Evolutionary conservation across 306 rosid species (phyloP).

Genomic region (Malus sylvestris): DNA sequence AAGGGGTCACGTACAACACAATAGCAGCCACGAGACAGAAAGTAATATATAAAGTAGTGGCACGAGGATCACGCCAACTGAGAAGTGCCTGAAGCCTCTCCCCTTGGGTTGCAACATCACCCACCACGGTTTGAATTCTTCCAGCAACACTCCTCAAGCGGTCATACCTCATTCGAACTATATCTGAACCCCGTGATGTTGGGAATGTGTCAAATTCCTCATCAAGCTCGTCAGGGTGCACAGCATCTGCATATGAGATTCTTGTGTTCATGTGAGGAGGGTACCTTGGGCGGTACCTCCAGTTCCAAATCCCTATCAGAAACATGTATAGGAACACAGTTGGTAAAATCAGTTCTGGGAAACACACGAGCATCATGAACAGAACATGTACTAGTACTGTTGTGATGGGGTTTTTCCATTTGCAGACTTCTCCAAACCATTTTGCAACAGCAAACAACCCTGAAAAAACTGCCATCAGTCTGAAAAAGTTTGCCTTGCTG

Average conservation of each 20-base stretch:
- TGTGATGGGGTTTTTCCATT: conserved; percentile 64
- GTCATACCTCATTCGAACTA: conserved; percentile 75
- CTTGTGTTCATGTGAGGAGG: conserved; percentile 89
- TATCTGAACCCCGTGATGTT: conserved; percentile 38
- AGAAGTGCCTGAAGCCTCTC: conserved; percentile 74
- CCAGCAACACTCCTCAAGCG: conserved; percentile 78
- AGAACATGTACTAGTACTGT: conserved; percentile 78
- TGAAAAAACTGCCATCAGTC: conserved; percentile 45
- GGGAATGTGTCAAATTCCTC: conserved; percentile 89
- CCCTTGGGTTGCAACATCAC: conserved; percentile 85
- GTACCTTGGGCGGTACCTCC: conserved; percentile 50
- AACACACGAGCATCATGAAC: conserved; percentile 67
- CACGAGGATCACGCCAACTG: conserved; percentile 94
- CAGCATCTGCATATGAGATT: conserved; percentile 59
- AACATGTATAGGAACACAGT: conserved; percentile 85
- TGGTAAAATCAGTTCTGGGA: conserved; percentile 79
- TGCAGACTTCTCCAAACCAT: conserved; percentile 77
- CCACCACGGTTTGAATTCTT: conserved; percentile 77
- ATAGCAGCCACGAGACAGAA: conserved; percentile 55
- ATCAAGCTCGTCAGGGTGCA: conserved; percentile 65
- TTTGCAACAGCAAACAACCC: conserved; percentile 42
- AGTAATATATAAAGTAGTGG: conserved; percentile 55
- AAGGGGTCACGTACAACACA: conserved; percentile 60
- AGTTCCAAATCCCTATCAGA: conserved; percentile 80
- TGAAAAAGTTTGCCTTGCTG: conserved; percentile 89